Conservation (phyloP, 176 grass and related monocot species). For the Hsuehochloa calcarea region DNA sequence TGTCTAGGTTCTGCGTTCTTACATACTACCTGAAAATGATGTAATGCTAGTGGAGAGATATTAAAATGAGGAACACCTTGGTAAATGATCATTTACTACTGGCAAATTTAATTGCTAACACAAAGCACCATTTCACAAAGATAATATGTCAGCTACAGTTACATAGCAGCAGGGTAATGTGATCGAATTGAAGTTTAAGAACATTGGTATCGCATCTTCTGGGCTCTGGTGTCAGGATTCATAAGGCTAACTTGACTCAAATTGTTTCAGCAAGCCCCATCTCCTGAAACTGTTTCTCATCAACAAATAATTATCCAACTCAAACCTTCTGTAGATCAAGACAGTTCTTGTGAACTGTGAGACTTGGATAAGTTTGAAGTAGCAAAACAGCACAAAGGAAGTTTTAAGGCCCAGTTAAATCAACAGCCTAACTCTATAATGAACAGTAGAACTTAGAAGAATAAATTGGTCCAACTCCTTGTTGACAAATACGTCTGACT, state of each 20-base stretch:
- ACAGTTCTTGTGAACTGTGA: not conserved
- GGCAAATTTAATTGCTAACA: not conserved
- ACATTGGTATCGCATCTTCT: not conserved
- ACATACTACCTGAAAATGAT: not conserved
- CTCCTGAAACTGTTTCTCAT: not conserved
- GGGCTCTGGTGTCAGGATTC: not conserved
- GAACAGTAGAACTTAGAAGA: not conserved
- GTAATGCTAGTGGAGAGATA: not conserved
- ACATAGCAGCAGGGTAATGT: not conserved
- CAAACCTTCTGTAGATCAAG: not conserved
- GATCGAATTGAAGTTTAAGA: conserved; percentile 8
- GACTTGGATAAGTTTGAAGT: conserved; percentile 8
- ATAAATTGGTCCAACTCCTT: not conserved
- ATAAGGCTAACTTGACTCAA: not conserved
- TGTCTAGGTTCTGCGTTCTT: not conserved
- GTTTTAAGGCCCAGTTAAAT: not conserved
- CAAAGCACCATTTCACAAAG: not conserved
- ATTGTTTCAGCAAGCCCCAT: not conserved
- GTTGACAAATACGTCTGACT: not conserved
- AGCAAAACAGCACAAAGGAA: not conserved
- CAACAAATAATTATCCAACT: not conserved
- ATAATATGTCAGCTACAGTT: conserved; percentile 6
- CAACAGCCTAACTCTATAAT: not conserved
- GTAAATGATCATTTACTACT: not conserved
- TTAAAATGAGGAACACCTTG: not conserved